A percentile compares a stretch with the other conserved stretches of the same genome.
phyloP scores from a whole-genome alignment of 2,329 filamentous ascomycete species.

The Fusarium oxysporum region DNA sequence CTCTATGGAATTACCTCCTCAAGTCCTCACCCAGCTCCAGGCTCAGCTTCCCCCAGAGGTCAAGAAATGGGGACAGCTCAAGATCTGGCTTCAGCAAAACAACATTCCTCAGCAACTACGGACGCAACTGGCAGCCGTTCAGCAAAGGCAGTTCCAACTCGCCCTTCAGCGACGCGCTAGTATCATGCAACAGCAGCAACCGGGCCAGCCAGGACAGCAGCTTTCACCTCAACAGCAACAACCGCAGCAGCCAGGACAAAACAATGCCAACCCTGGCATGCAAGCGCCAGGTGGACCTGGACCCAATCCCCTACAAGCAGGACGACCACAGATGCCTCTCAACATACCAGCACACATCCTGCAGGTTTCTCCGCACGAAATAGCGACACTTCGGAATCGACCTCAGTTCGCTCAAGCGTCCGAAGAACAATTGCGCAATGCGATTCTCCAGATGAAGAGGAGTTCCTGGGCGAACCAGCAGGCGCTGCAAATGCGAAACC shows the following conservation, averaged over 20 bases:
- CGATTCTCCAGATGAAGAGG: constrained; percentile 51
- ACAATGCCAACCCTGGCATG: constrained; percentile 44
- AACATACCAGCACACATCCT: constrained; percentile 49
- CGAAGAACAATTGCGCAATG: constrained; percentile 50
- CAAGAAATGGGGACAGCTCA: constrained; percentile 63
- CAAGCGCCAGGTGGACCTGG: constrained; percentile 40
- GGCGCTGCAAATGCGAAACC: constrained; percentile 46
- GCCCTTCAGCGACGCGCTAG: constrained; percentile 48
- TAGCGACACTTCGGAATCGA: constrained; percentile 48
- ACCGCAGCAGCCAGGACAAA: constrained; percentile 45
- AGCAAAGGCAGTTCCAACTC: constrained; percentile 55
- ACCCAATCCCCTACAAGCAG: constrained; percentile 45
- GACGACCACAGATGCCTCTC: constrained; percentile 39
- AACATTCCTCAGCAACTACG: constrained; percentile 50
- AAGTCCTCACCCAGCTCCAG: constrained; percentile 48
- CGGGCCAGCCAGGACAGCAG: constrained; percentile 26
- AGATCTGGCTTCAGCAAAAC: constrained; percentile 55
- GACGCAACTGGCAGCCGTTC: constrained; percentile 50
- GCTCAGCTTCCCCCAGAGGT: constrained; percentile 54
- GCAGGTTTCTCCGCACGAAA: constrained; percentile 51
- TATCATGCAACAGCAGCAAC: constrained; percentile 43
- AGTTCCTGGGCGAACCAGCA: constrained; percentile 47
- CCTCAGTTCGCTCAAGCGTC: constrained; percentile 45
- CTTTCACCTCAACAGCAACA: constrained; percentile 39
- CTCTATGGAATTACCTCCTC: constrained; percentile 59